Conservation (phyloP, 352 stramenopile species). For the Phytophthora litchii region DNA sequence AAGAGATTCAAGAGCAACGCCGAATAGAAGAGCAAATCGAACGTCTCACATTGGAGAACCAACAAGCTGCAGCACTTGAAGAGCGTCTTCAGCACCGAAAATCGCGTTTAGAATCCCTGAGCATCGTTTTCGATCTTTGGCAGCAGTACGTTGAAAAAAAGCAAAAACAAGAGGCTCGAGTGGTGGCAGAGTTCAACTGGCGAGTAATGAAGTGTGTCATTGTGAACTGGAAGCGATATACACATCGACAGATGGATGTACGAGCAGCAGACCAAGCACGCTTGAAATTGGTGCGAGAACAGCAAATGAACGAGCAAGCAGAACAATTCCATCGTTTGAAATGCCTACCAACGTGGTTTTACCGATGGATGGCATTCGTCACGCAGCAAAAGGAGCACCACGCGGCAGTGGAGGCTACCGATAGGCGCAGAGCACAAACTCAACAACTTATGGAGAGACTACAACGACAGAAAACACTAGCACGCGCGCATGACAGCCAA, state of each 20-base stretch:
- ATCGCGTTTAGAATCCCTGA: slow-evolving; percentile 19
- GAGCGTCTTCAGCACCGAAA: slow-evolving; percentile 36
- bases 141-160: slow-evolving; percentile 9
- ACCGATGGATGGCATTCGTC: slow-evolving; percentile 43
- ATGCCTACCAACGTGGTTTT: slow-evolving; percentile 55
- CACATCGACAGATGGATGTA: slow-evolving; percentile 6
- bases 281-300: slow-evolving; percentile 21
- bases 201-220: slow-evolving; percentile 20
- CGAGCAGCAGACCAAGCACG: slow-evolving; percentile 21
- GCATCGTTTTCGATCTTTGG: slow-evolving; percentile 21
- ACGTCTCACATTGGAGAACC: slow-evolving; percentile 44
- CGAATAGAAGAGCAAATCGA: slow-evolving; percentile 40
- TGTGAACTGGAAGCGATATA: slow-evolving; percentile 29
- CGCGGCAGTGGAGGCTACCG: slow-evolving; percentile 26
- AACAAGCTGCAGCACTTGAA: slow-evolving; percentile 29
- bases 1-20: slow-evolving; percentile 31
- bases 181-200: slow-evolving; percentile 34
- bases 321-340: slow-evolving; percentile 42
- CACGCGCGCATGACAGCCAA: neutral
- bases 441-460: slow-evolving; percentile 49
- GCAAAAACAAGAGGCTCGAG: slow-evolving; percentile 18
- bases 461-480: slow-evolving; percentile 22
- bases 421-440: slow-evolving; percentile 41
- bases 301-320: slow-evolving; percentile 32
- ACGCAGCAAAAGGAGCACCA: slow-evolving; percentile 35